Percentiles rank a stretch among this genome's conserved stretches.
phyloP scores from a whole-genome alignment of 1,139 yeast genomes.

The Geotrichum bryndzae region DNA sequence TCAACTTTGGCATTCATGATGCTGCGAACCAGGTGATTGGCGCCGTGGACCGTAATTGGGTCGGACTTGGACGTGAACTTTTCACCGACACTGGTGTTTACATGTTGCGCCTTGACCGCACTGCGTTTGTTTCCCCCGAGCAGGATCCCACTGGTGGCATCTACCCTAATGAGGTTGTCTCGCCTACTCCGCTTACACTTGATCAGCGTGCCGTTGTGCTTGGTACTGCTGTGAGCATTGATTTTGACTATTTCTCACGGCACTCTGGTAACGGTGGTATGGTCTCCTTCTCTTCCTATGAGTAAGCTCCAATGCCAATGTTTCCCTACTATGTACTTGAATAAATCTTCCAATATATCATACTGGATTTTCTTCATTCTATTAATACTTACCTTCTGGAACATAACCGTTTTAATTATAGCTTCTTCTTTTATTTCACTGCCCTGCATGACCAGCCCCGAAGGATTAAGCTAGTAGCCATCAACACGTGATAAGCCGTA shows the following conservation, averaged over 20 bases:
- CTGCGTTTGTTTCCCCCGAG: constrained; percentile 41
- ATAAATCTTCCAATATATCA: not conserved
- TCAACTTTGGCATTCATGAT: constrained; percentile 73
- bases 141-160: constrained; percentile 20
- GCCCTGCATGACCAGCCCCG: not conserved
- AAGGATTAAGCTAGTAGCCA: not conserved
- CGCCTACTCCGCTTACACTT: constrained; percentile 45
- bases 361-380: not conserved
- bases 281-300: not conserved
- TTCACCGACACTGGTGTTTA: constrained; percentile 94
- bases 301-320: constrained; percentile 3
- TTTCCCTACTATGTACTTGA: not conserved
- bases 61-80: constrained; percentile 84
- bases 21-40: constrained; percentile 56
- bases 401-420: not conserved
- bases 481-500: not conserved
- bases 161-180: constrained; percentile 29
- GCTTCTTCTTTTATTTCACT: not conserved
- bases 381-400: too few relatives aligned
- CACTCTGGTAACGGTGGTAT: constrained; percentile 55
- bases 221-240: constrained; percentile 85
- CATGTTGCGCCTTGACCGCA: constrained; percentile 75
- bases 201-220: constrained; percentile 82
- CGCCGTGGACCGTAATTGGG: constrained; percentile 88
- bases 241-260: constrained; percentile 89